Base-by-base conservation (phyloP, 371 early-diverging fungal genomes). In the Actinomortierella wolfii region DNA sequence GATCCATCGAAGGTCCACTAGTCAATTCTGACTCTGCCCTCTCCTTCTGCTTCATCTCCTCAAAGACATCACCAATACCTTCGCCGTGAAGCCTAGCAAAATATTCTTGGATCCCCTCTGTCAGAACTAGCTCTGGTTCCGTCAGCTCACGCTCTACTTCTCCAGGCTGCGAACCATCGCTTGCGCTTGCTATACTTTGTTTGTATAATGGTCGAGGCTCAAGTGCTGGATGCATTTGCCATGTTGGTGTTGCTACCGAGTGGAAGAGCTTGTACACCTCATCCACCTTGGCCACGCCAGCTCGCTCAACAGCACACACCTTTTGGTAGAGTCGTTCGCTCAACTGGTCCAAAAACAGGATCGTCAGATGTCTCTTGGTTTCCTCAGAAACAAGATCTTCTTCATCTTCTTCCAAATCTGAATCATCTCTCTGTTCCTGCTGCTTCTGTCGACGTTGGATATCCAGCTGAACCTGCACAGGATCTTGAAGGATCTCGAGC, bases 201-300 rank as follows among this genome's bases (percentile, higher is more conserved):
- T n/a, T n/a, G n/a, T n/a, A n/a, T n/a, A n/a, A n/a, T 1, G 29
- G 3, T 1, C 41, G 24, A 3, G 59, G 48, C 24, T 56, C 28
- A 49, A 66, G 59, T 29, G 59, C 73, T 18, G 54, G 59, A 44
- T 71, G 73, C 47, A 66, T 52, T 41, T 66, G 73, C 73, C 73
- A 71, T 5, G 73, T 66, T 0, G 66, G 55, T 2, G 73, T 71
- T 2, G 73, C 73, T 0, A 62, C 67, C n/a, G 54, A 43, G 13
- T 62, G 73, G 50, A 71, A 71, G 3, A 71, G 46, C 24, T 52
- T 57, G n/a, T 71, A 66, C 0, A 71, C 73, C 14, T 56, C 61
- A 59, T 71, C 73, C 17, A 71, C 67, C 50, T 71, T 71, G 49
- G 73, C 73, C 18, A 71, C 73, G 3, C 73, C 73, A 1, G 66